phyloP scores from a whole-genome alignment of 2,329 filamentous ascomycete species.

The Botrytis fragariae region DNA sequence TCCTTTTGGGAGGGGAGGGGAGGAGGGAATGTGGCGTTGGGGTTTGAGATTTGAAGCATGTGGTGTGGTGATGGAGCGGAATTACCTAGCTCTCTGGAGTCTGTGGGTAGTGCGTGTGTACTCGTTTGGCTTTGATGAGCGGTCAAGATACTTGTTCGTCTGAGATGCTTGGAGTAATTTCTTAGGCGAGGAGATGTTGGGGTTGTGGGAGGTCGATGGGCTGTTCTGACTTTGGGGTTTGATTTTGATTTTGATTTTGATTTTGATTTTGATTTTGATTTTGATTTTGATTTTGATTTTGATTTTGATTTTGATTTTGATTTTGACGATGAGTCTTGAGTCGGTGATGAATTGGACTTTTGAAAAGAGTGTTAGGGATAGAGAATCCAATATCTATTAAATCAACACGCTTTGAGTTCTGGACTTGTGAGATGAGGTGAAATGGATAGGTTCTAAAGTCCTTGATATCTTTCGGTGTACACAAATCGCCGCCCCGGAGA shows the following conservation, averaged over 20 bases:
- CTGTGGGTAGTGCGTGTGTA: neutral
- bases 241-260: neutral
- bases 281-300: neutral
- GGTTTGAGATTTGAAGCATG: neutral
- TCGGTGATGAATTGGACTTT: neutral
- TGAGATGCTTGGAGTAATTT: neutral
- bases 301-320: too few relatives aligned
- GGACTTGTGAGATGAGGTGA: neutral
- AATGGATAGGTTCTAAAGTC: fast-evolving
- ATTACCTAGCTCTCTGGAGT: neutral
- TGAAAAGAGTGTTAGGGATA: neutral
- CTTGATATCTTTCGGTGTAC: neutral
- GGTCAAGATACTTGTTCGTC: neutral
- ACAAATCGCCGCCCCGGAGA: neutral
- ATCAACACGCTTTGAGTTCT: neutral
- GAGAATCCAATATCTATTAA: neutral
- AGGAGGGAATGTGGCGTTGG: neutral
- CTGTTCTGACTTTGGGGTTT: too few relatives aligned
- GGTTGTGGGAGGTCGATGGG: neutral
- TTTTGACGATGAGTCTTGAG: neutral
- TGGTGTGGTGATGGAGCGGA: neutral
- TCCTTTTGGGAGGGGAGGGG: neutral
- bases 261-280: neutral
- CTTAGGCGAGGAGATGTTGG: neutral
- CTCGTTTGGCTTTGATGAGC: neutral